Evolutionary conservation across 306 rosid genomes (phyloP), one percentile per base, ranked within the genome.

Genomic region (Begonia fuchsioides): DNA sequence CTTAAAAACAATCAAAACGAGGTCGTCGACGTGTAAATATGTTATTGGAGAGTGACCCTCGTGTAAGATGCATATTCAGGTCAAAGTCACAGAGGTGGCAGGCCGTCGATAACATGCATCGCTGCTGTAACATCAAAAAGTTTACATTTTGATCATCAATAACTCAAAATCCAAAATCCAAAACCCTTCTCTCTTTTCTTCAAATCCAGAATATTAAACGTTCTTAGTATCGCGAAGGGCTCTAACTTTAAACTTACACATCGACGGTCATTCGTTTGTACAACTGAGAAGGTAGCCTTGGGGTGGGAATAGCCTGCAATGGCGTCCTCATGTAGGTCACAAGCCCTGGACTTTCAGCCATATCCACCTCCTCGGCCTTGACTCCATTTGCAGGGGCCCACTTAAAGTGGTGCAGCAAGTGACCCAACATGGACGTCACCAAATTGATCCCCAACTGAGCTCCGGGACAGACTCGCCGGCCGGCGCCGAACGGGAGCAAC

Each of bases 361-460:
- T 55, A 73, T 88, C 95, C 47, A 78, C 72, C 46, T 84, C 90
- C n/a, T 81, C 77, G 1, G 73, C 58, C 59, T 61, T 78, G 8
- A 52, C 8, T 16, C 87, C 97, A 18, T 68, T 50, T 0, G 63
- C 41, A 4, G 81, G 79, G 18, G 64, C 48, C 96, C 96, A 88
- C 12, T 32, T 44, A 19, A 83, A 83, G 63, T 88, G 97, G 64
- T 88, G 97, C 71, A 88, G 44, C 0, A 88, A 58, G 52, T 88
- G 97, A 5, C 93, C 97, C 62, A 84, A 44, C 95, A 84, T 88
- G 3, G 93, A 88, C 0, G 75, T 63, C 45, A 81, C 97, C 68
- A 88, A 58, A 38, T 81, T 78, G 54, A 88, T 79, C 11, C 93
- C 93, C 2, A 84, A 86, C 43, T 84, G 93, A 15, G 95, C 90